These are phyloP conservation scores for Botryotinia convoluta DNA, from an alignment of 2,329 filamentous ascomycete genomes.

Conservation along the genomic window DNA sequence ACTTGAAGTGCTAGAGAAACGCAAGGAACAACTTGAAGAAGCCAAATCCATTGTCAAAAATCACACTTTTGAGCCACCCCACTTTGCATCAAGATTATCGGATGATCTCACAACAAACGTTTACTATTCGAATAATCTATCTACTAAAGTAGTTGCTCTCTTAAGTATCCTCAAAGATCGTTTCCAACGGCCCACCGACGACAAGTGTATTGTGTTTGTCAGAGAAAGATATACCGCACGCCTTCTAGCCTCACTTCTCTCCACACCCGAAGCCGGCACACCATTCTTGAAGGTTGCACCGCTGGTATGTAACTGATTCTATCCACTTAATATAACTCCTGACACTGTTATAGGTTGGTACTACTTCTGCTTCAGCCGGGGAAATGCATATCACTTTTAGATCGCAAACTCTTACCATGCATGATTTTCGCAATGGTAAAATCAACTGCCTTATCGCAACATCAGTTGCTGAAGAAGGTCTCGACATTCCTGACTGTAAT, in stretches of 20 bases:
- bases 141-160: constrained; percentile 69
- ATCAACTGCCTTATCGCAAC: constrained; percentile 66
- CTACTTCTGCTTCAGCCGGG: constrained; percentile 48
- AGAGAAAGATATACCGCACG: constrained; percentile 74
- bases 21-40: constrained; percentile 56
- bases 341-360: constrained; percentile 42
- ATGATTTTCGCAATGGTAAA: constrained; percentile 58
- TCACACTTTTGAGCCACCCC: constrained; percentile 46
- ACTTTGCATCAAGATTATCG: constrained; percentile 28
- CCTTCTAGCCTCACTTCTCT: constrained; percentile 67
- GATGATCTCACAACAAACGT: not conserved
- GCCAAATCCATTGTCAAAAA: constrained; percentile 55
- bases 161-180: constrained; percentile 57
- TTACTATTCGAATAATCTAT: constrained; percentile 47
- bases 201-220: constrained; percentile 86
- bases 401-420: constrained; percentile 71
- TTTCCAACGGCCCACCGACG: constrained; percentile 57
- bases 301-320: constrained; percentile 52
- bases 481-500: constrained; percentile 68
- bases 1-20: constrained; percentile 48
- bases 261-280: constrained; percentile 52
- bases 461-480: constrained; percentile 64
- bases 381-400: constrained; percentile 62
- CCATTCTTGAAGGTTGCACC: constrained; percentile 58
- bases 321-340: not conserved